Base-by-base conservation (phyloP, 2,329 filamentous ascomycete species). In the Periconia digitata region DNA sequence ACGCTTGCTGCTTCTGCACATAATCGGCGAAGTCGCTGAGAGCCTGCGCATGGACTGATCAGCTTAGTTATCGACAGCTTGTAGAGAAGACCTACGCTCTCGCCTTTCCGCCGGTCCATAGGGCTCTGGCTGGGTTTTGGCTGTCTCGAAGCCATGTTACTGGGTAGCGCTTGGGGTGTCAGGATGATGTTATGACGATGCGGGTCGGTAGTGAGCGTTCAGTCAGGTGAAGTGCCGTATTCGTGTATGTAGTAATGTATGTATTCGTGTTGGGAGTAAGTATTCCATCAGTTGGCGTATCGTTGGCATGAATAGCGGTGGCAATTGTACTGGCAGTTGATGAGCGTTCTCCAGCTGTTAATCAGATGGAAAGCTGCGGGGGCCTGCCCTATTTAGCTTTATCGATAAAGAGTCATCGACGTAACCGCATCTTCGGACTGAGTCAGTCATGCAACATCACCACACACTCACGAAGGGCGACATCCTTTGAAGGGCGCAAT, bases 1-100 rank as follows among this genome's bases (percentile, higher is more conserved):
- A 74, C 13, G 85, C 85, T 72, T 97, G 94, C 70, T 97, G 92
- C 70, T 91, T 88, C 72, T 97, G 91, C 57, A 96, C 94, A 65
- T 96, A 97, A 65, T 99, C 94, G 71, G 92, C 91, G 70, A 99
- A 99, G 63, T 97, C 94, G 76, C 89, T 94, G 47, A 99, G 81
- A 12, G 92, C 92, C 83, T 85, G 52, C 47, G 15, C 2, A 46
- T 21, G 27, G 3, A 45, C 16, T 43, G 35, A 42, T 40, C 23
- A 38, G 37, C 46, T 22, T 34, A 24, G 27, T 17, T 23, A 16
- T 40, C 16, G 12, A 20, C 16, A 32, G 8, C 27, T 32, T 32
- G 15, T 8, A 36, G 6, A 21, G 43, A 34, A 47, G 4, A 62
- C 81, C 51, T 82, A 92, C 90, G 52, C 89, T 84, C 76, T 96